These are phyloP conservation scores for Phytophthora macrochlamydospora DNA, from an alignment of 352 stramenopile species.

Conservation along the genomic window DNA sequence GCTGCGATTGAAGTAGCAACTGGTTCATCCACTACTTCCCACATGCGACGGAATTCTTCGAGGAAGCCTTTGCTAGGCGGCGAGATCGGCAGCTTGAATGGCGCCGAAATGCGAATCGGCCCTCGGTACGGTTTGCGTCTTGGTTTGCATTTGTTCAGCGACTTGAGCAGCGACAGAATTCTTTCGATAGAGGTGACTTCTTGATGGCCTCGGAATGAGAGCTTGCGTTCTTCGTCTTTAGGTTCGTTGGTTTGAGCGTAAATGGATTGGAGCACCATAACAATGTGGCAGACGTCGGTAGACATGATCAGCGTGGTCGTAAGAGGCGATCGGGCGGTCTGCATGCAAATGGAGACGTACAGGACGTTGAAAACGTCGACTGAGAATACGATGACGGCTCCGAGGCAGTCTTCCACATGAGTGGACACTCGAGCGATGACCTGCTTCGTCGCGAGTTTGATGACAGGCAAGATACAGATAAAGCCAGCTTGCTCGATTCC, in stretches of 20 bases:
- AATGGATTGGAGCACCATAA: conserved; percentile 15
- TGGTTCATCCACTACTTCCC: neutral
- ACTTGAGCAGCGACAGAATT: neutral
- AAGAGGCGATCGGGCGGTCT: conserved; percentile 23
- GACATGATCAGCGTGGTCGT: conserved; percentile 19
- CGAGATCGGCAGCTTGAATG: conserved; percentile 19
- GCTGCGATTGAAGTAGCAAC: no score
- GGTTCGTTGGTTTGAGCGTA: conserved; percentile 12
- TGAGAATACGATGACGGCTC: conserved; percentile 24
- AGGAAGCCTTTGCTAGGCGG: conserved; percentile 2
- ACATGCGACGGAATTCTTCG: neutral
- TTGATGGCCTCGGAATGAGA: neutral
- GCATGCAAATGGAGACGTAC: conserved; percentile 41
- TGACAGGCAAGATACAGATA: conserved; percentile 17
- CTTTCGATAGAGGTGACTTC: neutral
- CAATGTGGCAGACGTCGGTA: conserved; percentile 12
- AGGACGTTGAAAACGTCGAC: conserved; percentile 44
- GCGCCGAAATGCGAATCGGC: conserved; percentile 10
- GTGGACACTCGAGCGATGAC: conserved; percentile 7
- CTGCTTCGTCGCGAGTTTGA: conserved; percentile 36
- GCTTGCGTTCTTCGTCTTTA: neutral
- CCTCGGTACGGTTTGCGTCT: conserved; percentile 6
- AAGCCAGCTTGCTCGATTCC: conserved; percentile 16
- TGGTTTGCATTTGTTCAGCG: conserved; percentile 1
- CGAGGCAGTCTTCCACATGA: conserved; percentile 29